Base-by-base conservation (phyloP, 495 filamentous ascomycete genomes). In the Cercophora samala region DNA sequence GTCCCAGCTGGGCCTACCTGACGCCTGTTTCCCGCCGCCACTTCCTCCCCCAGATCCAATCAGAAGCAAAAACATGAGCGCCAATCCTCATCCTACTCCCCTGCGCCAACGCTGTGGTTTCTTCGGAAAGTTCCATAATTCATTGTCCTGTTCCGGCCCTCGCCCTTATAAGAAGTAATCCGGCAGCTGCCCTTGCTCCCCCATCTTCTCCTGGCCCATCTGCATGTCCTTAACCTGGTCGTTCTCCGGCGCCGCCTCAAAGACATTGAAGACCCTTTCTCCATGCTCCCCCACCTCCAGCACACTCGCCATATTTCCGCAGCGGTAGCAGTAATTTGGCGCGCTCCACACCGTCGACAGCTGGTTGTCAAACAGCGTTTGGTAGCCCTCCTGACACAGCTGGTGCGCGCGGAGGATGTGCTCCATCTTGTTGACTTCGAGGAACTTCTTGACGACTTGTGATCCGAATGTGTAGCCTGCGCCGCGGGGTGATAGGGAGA, bases 321-420 rank as follows among this genome's bases (percentile, higher is more conserved):
- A 99, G 19, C 93, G 83, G 75, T 97, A 97, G 79, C 93, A 97
- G 78, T 97, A 97, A 72, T 97, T 97, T 4, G 93, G 93, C 2
- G 93, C 95, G 74, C 91, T 96, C 95, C 95, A 99, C 4, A 99
- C 95, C 4, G 96, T 98, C 77, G 91, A 95, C 63, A 99, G 80
- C 22, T 88, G 88, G 77, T 97, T 93, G 75, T 97, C 95, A 76
- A 95, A 99, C 5, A 99, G 85, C 63, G 97, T 89, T 78, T 97
- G 93, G 77, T 92, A 99, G 0, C 95, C 95, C 77, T 99, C 95
- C 75, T 99, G 93, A 74, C 95, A 99, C 0, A 99, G 85, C 81
- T 99, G 95, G 76, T 99, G 95, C 11, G 95, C 95, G 2, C 95
- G 91, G 54, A 99, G 79, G 67, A 99, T 99, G 77, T 99, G 95